Percentiles rank a stretch among this genome's conserved stretches.
These are phyloP conservation scores for Cystobasidium ongulense DNA, from an alignment of 768 basidiomycete genomes.

Conservation along the genomic window DNA sequence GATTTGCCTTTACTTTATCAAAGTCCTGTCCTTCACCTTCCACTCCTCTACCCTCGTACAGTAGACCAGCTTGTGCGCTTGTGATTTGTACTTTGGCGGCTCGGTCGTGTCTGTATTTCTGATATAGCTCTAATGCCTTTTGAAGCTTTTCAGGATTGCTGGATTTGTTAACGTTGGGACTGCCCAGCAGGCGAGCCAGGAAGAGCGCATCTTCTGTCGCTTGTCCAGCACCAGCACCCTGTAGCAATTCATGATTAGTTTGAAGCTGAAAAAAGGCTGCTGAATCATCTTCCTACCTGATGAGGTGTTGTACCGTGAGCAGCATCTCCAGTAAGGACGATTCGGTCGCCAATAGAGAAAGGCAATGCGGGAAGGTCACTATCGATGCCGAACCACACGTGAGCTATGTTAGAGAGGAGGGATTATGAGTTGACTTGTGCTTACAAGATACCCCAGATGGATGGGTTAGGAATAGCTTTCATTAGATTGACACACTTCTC, in stretches of 20 bases:
- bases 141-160: slow-evolving; percentile 43
- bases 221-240: slow-evolving; percentile 52
- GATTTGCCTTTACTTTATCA: slow-evolving; percentile 24
- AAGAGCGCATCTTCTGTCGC: slow-evolving; percentile 46
- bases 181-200: not conserved
- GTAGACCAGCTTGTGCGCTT: slow-evolving; percentile 42
- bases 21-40: slow-evolving; percentile 18
- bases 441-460: slow-evolving; percentile 7
- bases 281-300: slow-evolving; percentile 41
- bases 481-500: slow-evolving; percentile 11
- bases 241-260: not conserved
- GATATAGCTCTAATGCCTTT: slow-evolving; percentile 41
- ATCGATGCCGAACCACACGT: too few species aligned
- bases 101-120: slow-evolving; percentile 36
- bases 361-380: slow-evolving; percentile 47
- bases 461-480: slow-evolving; percentile 7
- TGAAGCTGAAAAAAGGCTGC: not conserved
- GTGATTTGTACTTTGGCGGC: slow-evolving; percentile 43
- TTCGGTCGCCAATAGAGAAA: slow-evolving; percentile 46
- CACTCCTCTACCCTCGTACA: slow-evolving; percentile 17
- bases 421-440: slow-evolving; percentile 44
- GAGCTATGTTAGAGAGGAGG: too few species aligned
- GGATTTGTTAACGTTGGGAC: not conserved
- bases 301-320: slow-evolving; percentile 52
- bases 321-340: slow-evolving; percentile 53